Evolutionary conservation across 306 rosid genomes (phyloP), one percentile per base, ranked within the genome.

Genomic region (Cucurbita argyrosperma): DNA sequence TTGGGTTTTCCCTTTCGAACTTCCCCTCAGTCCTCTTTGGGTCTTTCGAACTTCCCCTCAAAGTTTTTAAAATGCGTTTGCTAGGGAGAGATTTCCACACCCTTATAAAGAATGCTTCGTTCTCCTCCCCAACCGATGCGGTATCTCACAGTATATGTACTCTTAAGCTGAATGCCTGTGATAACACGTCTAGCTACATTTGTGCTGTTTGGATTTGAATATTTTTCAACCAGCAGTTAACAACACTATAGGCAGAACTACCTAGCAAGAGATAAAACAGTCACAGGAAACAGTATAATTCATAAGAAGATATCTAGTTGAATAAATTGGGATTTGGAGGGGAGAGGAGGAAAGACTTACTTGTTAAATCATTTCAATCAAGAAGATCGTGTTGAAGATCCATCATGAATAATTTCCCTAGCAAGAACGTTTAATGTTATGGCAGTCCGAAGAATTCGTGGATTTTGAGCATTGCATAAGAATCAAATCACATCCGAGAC

Each of bases 401-500:
- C 85, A 52, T 53, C 65, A 46, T 72, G 76, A 69, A 85, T 65
- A 70, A 85, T 87, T 26, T 88, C 92, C 79, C 96, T 82, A 78
- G 88, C 90, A 78, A 95, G 90, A 80, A 94, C 85, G 74, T 82
- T 42, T 26, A 26, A 26, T 26, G 30, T 26, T 26, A 26, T 26
- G 30, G 30, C 30, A 26, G 30, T 26, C 1, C 30, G 92, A 75
- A 88, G 80, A 80, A 83, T 5, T 78, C 91, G 91, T 42, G 72
- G 82, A 76, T 50, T 49, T 82, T 86, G 66, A 85, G 99, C 96
- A 73, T 91, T 83, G 37, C 82, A 77, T 51, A 87, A 77, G 80
- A 79, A 74, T 61, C 72, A 50, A 51, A 85, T 71, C 70, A 96
- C 95, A 65, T 91, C 91, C 2, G 84, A 72, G 68, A 89, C 76